Evolutionary conservation across 176 grass and related monocot species (phyloP).

Genomic region (maize (Zea mays)): DNA sequence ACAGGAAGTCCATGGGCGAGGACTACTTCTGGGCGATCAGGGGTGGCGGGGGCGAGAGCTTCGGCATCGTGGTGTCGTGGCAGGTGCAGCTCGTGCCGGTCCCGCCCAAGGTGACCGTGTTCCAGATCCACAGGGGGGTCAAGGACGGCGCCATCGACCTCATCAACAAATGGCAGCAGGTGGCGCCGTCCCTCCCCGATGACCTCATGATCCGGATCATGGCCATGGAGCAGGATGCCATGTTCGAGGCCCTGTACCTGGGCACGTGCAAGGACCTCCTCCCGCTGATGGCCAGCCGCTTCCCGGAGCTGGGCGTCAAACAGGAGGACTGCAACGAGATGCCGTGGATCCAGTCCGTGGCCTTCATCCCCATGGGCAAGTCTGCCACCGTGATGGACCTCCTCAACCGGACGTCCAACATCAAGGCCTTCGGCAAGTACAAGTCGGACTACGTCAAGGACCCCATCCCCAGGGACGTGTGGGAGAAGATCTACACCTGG

Average conservation of each 20-base stretch:
- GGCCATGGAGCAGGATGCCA: slow-evolving; percentile 22
- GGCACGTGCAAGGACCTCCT: slow-evolving; percentile 41
- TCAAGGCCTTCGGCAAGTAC: background rate
- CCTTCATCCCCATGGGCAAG: slow-evolving; percentile 28
- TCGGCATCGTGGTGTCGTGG: slow-evolving; percentile 59
- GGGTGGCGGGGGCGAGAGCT: slow-evolving; percentile 52
- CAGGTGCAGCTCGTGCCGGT: slow-evolving; percentile 46
- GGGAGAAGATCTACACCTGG: slow-evolving; percentile 9
- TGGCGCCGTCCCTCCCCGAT: slow-evolving; percentile 27
- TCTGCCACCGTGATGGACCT: background rate
- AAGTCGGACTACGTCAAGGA: slow-evolving; percentile 38
- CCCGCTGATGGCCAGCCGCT: background rate
- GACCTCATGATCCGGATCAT: slow-evolving; percentile 41
- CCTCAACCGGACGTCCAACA: background rate
- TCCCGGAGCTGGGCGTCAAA: slow-evolving; percentile 46
- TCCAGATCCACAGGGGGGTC: slow-evolving; percentile 33
- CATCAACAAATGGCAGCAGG: slow-evolving; percentile 50
- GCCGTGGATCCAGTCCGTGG: slow-evolving; percentile 48
- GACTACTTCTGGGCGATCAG: slow-evolving; percentile 56
- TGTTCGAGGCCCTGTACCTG: slow-evolving; percentile 47
- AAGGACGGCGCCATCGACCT: slow-evolving; percentile 40
- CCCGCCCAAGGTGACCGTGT: slow-evolving; percentile 26
- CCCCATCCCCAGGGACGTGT: slow-evolving; percentile 6
- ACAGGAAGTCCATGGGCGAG: slow-evolving; percentile 56
- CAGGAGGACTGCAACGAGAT: slow-evolving; percentile 48